Conservation (phyloP, 164 flowering plant species). For the Dillenia suffruticosa region DNA sequence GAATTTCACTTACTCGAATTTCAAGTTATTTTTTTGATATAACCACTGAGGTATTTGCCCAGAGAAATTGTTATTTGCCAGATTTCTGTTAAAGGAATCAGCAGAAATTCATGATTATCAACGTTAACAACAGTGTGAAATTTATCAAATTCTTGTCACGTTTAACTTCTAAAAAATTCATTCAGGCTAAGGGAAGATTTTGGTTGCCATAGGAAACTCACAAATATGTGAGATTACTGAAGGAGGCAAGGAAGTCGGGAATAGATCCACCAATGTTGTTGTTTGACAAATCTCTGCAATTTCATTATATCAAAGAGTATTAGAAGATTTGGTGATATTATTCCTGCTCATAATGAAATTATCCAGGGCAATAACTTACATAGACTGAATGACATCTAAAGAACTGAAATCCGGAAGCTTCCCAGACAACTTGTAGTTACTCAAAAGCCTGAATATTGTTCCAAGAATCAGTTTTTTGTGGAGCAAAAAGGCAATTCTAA, state of each 20-base stretch:
- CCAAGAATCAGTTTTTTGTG: not conserved
- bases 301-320: not conserved
- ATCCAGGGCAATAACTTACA: constrained; percentile 10
- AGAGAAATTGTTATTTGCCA: constrained; percentile 22
- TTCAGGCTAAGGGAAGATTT: too few species aligned
- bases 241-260: constrained; percentile 19
- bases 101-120: not conserved
- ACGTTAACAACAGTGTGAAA: too few species aligned
- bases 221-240: constrained; percentile 13
- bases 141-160: too few species aligned
- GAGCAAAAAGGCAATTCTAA: too few species aligned
- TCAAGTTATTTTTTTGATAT: constrained; percentile 15
- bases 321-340: not conserved
- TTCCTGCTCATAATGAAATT: too few species aligned
- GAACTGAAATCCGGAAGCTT: constrained; percentile 30
- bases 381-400: constrained; percentile 25
- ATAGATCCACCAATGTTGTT: constrained; percentile 17
- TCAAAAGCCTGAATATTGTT: constrained; percentile 15
- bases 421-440: constrained; percentile 17
- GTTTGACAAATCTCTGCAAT: constrained; percentile 20
- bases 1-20: constrained; percentile 14
- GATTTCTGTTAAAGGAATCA: constrained; percentile 16
- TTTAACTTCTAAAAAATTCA: not conserved
- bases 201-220: constrained; percentile 5
- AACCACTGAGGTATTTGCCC: constrained; percentile 22